Percentiles rank a stretch among this genome's conserved stretches.
phyloP scores from a whole-genome alignment of 352 stramenopile genomes.

The Globisporangium cederbergense region DNA sequence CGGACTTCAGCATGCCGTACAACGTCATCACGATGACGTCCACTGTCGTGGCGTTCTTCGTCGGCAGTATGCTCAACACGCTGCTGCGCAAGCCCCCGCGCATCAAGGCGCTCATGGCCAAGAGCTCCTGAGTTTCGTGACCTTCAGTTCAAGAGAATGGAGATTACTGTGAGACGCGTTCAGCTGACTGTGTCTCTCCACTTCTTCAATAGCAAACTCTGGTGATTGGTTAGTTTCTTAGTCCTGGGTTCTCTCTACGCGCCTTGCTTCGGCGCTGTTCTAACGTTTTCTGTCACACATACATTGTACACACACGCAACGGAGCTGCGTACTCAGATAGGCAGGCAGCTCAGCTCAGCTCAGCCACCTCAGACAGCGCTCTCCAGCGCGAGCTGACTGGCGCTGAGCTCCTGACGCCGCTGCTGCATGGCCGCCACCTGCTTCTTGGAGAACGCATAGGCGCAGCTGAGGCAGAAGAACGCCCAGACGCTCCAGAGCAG shows the following conservation, averaged over 20 bases:
- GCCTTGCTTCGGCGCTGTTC: conserved; percentile 1
- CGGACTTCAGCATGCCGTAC: conserved; percentile 90
- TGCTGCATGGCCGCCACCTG: conserved; percentile 10
- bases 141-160: not conserved
- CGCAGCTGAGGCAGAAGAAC: conserved; percentile 64
- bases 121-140: not conserved
- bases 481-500: conserved; percentile 69
- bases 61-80: conserved; percentile 82
- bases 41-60: conserved; percentile 84
- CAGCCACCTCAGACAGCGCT: not conserved
- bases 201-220: conserved; percentile 4
- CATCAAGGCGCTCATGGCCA: conserved; percentile 61
- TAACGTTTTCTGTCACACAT: conserved; percentile 7
- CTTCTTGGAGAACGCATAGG: conserved; percentile 15
- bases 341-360: conserved; percentile 1
- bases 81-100: conserved; percentile 68
- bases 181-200: not conserved
- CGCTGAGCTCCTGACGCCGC: not conserved
- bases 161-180: not conserved
- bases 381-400: conserved; percentile 9
- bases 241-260: not conserved
- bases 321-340: not conserved
- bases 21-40: conserved; percentile 90
- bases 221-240: not conserved
- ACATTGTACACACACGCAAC: conserved; percentile 11